These are phyloP conservation scores for Austropuccinia psidii DNA, from an alignment of 1,284 basidiomycete genomes.

Conservation along the genomic window DNA sequence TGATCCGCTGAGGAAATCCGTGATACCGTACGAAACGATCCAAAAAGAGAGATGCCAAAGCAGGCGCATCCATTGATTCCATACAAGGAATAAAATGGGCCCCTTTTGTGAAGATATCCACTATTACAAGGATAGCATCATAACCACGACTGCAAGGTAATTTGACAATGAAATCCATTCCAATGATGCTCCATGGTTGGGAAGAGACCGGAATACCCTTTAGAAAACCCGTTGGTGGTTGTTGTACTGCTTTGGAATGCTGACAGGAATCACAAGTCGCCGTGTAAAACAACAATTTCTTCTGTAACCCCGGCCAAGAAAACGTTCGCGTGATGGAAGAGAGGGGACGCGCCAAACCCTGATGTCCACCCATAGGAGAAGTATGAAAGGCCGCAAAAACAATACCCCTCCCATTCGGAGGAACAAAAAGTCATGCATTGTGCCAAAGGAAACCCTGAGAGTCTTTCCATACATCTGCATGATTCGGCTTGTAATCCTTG, in stretches of 20 bases:
- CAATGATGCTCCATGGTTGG: background rate
- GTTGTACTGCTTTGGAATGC: background rate
- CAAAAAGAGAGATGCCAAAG: background rate
- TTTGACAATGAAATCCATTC: background rate
- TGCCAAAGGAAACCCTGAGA: too few species aligned
- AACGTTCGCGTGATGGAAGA: background rate
- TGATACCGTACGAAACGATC: background rate
- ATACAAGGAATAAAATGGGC: background rate
- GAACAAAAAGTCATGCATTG: too few species aligned
- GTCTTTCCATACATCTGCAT: too few species aligned
- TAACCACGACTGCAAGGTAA: background rate
- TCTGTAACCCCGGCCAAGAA: slow-evolving; percentile 2
- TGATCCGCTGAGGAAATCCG: background rate
- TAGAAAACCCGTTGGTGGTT: background rate
- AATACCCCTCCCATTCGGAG: too few species aligned
- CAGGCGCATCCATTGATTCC: background rate
- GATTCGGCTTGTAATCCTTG: too few species aligned
- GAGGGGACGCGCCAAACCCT: background rate
- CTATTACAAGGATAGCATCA: background rate
- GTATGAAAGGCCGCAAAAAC: background rate
- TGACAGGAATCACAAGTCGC: slow-evolving; percentile 8
- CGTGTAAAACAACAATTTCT: background rate
- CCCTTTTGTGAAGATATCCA: background rate
- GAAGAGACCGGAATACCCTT: background rate
- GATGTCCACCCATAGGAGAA: background rate